Conservation (phyloP, 202 grass and related monocot species). For the Elaeis oleifera region DNA sequence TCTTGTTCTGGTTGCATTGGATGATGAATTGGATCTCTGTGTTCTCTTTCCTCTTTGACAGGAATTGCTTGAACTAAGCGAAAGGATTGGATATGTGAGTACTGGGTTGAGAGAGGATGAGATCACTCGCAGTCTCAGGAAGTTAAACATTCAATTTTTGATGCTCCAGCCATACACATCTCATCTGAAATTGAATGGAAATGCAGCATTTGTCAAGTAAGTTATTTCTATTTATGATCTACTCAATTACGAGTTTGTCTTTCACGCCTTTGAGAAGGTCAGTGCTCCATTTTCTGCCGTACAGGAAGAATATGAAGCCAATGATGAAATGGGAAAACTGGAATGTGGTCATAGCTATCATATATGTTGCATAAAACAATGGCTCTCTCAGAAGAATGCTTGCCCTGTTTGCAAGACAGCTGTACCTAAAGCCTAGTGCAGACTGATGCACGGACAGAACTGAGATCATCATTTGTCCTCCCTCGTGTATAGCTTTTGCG, state of each 20-base stretch:
- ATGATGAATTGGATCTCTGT: slow-evolving; percentile 13
- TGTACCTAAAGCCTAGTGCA: slow-evolving; percentile 38
- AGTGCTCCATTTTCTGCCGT: slow-evolving; percentile 11
- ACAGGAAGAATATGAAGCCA: slow-evolving; percentile 75
- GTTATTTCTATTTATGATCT: background rate
- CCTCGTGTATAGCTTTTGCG: too few species aligned
- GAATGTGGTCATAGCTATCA: slow-evolving; percentile 78
- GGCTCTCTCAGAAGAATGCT: slow-evolving; percentile 83
- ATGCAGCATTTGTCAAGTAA: slow-evolving; percentile 90
- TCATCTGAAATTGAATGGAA: slow-evolving; percentile 46
- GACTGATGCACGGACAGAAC: too few species aligned
- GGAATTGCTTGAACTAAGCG: slow-evolving; percentile 74
- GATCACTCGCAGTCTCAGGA: slow-evolving; percentile 38
- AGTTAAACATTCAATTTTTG: slow-evolving; percentile 40
- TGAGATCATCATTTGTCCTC: too few species aligned
- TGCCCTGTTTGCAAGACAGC: slow-evolving; percentile 81
- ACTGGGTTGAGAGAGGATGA: slow-evolving; percentile 77
- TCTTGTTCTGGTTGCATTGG: too few species aligned
- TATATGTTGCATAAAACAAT: slow-evolving; percentile 86
- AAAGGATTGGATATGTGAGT: slow-evolving; percentile 82
- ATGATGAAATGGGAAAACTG: slow-evolving; percentile 61
- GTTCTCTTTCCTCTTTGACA: slow-evolving; percentile 12
- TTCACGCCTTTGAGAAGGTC: background rate
- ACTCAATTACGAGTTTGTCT: background rate
- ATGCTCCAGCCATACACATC: slow-evolving; percentile 33